Evolutionary conservation across 2,329 filamentous ascomycete genomes (phyloP).

Genomic region (Periconia sp.): DNA sequence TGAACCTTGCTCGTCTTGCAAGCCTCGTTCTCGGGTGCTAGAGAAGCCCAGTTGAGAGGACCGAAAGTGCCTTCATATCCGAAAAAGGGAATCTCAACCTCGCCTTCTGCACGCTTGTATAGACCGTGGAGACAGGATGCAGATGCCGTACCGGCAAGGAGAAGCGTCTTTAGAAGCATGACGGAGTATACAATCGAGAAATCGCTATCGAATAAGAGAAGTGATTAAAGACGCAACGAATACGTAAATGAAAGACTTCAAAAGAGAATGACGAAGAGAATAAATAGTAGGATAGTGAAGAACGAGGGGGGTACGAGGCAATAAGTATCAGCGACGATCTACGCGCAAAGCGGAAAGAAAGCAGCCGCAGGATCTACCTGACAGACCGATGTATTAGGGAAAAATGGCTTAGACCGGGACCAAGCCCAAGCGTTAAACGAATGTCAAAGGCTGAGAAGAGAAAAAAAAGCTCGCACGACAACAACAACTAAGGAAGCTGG

Average conservation of each 20-base stretch:
- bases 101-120: conserved; percentile 36
- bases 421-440: conserved; percentile 7
- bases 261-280: conserved; percentile 1
- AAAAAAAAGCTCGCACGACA: neutral
- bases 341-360: conserved; percentile 8
- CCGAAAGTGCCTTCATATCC: conserved; percentile 53
- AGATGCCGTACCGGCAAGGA: conserved; percentile 42
- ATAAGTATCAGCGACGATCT: conserved; percentile 7
- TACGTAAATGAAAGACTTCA: neutral
- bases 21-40: conserved; percentile 51
- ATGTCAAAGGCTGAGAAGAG: conserved; percentile 6
- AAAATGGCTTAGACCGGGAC: conserved; percentile 1
- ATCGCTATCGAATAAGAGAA: conserved; percentile 1
- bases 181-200: conserved; percentile 14
- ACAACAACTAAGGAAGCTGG: conserved; percentile 1
- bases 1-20: conserved; percentile 60
- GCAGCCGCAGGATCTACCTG: conserved; percentile 12
- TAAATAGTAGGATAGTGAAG: neutral
- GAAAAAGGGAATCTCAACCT: conserved; percentile 45
- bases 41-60: conserved; percentile 60
- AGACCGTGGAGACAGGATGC: conserved; percentile 53
- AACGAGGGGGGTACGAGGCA: neutral
- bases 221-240: neutral
- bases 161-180: conserved; percentile 40
- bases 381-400: conserved; percentile 3